A percentile compares a stretch with the other conserved stretches of the same genome.
These are phyloP conservation scores for Aegilops longissima DNA, from an alignment of 176 grass and related monocot species.

Conservation along the genomic window DNA sequence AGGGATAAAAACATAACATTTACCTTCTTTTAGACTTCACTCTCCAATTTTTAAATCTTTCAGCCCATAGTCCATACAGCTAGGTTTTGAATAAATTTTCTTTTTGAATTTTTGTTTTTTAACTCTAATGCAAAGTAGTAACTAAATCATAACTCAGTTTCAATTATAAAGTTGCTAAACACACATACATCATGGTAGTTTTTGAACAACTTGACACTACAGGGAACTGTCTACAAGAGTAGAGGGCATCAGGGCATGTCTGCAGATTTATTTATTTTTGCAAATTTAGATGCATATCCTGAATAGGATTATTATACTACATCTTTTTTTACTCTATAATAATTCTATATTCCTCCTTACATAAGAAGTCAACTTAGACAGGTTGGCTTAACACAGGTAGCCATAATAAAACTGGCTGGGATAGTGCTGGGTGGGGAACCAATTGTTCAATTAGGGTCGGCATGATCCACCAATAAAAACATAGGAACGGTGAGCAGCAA, in stretches of 20 bases:
- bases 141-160: too few relatives aligned
- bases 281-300: neutral
- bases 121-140: too few relatives aligned
- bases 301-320: neutral
- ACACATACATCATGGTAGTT: too few relatives aligned
- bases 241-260: neutral
- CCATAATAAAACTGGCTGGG: neutral
- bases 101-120: too few relatives aligned
- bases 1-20: neutral
- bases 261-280: neutral
- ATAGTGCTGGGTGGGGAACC: neutral
- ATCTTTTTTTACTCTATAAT: neutral
- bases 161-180: too few relatives aligned
- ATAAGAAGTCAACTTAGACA: conserved; percentile 17
- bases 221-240: too few relatives aligned
- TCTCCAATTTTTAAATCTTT: neutral
- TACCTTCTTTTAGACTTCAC: neutral
- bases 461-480: neutral
- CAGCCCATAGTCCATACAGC: neutral
- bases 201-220: too few relatives aligned
- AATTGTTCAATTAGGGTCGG: neutral
- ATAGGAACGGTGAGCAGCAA: neutral
- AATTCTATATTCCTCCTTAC: neutral
- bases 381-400: neutral
- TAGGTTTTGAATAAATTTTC: neutral